Percentiles rank a stretch among this genome's conserved stretches.
These are phyloP conservation scores for Trichoderma oligosporum DNA, from an alignment of 2,329 filamentous ascomycete species.

Conservation along the genomic window DNA sequence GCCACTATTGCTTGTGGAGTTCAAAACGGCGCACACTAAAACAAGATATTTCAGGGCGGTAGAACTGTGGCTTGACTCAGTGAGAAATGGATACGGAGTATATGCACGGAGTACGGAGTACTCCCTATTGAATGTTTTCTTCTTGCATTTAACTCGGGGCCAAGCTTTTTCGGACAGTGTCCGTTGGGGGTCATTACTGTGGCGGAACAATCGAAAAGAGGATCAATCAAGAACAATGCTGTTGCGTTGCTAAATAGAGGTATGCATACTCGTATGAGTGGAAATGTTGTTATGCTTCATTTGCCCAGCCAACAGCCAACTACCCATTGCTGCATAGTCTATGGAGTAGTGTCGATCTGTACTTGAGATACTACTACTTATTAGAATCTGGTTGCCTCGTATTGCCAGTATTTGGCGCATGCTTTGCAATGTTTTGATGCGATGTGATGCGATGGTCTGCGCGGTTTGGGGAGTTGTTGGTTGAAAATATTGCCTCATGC, in stretches of 20 bases:
- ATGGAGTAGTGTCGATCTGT: background rate
- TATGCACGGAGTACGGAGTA: too few relatives aligned
- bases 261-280: background rate
- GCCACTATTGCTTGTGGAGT: too few relatives aligned
- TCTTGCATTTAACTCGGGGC: constrained; percentile 5
- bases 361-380: too few relatives aligned
- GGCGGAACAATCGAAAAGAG: background rate
- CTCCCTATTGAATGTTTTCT: background rate
- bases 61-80: constrained; percentile 4
- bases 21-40: background rate
- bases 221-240: background rate
- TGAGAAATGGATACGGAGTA: background rate
- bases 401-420: too few relatives aligned
- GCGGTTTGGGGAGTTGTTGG: too few relatives aligned
- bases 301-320: background rate
- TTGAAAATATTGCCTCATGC: too few relatives aligned
- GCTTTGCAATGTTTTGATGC: too few relatives aligned
- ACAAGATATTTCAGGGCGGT: background rate
- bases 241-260: background rate
- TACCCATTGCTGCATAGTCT: background rate
- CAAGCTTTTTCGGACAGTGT: constrained; percentile 17
- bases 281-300: background rate
- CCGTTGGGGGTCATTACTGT: background rate
- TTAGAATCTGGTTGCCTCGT: too few relatives aligned
- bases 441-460: too few relatives aligned